A percentile compares a stretch with the other conserved stretches of the same genome.
These are phyloP conservation scores for Fusarium brevicatenulatum DNA, from an alignment of 2,329 filamentous ascomycete species.

Conservation along the genomic window DNA sequence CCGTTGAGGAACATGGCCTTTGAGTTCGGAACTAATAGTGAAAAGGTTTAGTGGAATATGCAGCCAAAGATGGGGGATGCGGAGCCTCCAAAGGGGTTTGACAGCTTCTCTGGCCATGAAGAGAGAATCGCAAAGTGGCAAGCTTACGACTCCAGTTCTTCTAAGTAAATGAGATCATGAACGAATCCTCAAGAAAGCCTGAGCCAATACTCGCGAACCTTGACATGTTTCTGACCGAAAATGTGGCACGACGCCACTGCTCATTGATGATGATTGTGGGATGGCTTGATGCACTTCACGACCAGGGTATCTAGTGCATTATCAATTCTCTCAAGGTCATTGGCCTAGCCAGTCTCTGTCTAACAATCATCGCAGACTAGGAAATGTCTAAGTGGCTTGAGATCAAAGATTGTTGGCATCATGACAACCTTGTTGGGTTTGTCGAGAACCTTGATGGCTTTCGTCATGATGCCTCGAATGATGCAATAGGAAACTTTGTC, in stretches of 20 bases:
- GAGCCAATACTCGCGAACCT: too few relatives aligned
- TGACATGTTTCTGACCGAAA: neutral
- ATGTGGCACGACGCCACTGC: neutral
- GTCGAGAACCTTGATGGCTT: conserved; percentile 26
- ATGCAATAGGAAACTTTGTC: neutral
- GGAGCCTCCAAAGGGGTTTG: conserved; percentile 15
- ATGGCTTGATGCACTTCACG: neutral
- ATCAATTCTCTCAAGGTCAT: neutral
- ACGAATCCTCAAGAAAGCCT: too few relatives aligned
- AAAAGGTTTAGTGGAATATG: neutral
- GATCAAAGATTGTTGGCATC: neutral
- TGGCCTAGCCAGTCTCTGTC: neutral
- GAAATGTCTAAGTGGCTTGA: neutral
- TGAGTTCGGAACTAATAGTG: neutral
- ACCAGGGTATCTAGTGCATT: neutral
- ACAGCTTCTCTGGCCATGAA: neutral
- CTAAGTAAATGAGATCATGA: neutral
- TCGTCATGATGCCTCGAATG: neutral
- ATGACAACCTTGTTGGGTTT: neutral
- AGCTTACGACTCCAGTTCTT: too few relatives aligned
- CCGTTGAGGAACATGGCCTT: neutral
- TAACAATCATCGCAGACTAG: neutral
- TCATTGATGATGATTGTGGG: neutral
- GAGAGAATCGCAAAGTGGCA: neutral
- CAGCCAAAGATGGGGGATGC: neutral